Evolutionary conservation across 192 early-diverging fungal species (phyloP).

Genomic region (Coemansia sp.): DNA sequence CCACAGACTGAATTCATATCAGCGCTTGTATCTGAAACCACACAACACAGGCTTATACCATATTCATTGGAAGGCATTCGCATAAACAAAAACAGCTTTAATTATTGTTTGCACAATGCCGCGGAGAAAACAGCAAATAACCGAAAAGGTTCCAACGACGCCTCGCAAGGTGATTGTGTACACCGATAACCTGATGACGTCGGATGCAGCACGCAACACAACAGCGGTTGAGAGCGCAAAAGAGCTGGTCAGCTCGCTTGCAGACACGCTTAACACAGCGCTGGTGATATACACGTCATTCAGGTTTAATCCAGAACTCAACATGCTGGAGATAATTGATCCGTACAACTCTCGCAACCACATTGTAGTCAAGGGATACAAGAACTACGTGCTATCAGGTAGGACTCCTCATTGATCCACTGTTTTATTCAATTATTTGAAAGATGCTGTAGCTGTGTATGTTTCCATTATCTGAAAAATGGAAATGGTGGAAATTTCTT

Average conservation of each 20-base stretch:
- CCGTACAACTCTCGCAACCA: constrained; percentile 47
- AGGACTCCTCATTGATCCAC: not conserved
- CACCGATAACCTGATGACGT: constrained; percentile 54
- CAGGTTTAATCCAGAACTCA: constrained; percentile 53
- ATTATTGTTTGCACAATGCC: constrained; percentile 12
- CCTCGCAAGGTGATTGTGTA: constrained; percentile 55
- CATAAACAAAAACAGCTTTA: too few species aligned
- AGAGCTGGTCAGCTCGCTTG: constrained; percentile 39
- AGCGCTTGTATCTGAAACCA: too few species aligned
- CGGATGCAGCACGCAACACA: constrained; percentile 34
- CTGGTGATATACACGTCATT: constrained; percentile 50
- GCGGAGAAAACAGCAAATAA: constrained; percentile 48
- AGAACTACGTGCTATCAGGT: constrained; percentile 41
- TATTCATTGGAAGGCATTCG: too few species aligned
- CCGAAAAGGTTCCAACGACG: constrained; percentile 45
- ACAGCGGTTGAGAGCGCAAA: constrained; percentile 30
- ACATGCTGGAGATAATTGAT: constrained; percentile 54
- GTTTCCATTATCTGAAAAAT: too few species aligned
- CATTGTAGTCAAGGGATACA: constrained; percentile 33
- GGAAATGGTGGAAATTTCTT: too few species aligned
- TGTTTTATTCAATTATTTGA: not conserved
- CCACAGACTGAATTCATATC: too few species aligned
- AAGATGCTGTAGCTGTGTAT: too few species aligned
- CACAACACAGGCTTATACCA: too few species aligned
- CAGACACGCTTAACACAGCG: constrained; percentile 47